These are phyloP conservation scores for Suhomyces wounanorum DNA, from an alignment of 1,139 yeast genomes.

Conservation along the genomic window DNA sequence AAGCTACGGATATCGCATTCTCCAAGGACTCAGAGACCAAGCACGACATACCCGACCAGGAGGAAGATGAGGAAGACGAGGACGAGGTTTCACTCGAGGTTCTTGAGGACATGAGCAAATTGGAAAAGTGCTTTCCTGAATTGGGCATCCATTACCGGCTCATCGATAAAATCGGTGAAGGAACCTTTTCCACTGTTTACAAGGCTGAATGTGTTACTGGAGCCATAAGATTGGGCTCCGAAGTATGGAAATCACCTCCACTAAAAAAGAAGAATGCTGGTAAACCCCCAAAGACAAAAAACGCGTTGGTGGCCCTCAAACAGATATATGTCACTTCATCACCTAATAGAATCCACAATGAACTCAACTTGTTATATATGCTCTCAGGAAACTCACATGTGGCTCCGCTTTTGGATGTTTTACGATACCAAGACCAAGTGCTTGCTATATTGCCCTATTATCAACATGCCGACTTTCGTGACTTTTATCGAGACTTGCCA, in stretches of 20 bases:
- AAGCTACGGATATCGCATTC: not conserved
- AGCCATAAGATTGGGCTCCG: constrained; percentile 38
- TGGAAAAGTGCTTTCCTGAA: constrained; percentile 65
- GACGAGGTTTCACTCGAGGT: constrained; percentile 54
- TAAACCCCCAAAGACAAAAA: constrained; percentile 24
- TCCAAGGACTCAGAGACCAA: not conserved
- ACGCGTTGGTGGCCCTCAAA: constrained; percentile 82
- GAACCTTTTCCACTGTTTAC: constrained; percentile 90
- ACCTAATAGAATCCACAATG: constrained; percentile 87
- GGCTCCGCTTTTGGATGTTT: constrained; percentile 86
- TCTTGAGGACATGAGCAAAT: constrained; percentile 63
- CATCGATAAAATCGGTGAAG: constrained; percentile 90
- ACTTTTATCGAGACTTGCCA: constrained; percentile 78
- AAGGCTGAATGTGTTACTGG: constrained; percentile 74
- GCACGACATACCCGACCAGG: not conserved
- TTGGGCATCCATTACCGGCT: constrained; percentile 63
- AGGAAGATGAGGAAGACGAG: constrained; percentile 27
- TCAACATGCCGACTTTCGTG: constrained; percentile 88
- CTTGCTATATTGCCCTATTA: constrained; percentile 90
- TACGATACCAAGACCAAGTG: constrained; percentile 87
- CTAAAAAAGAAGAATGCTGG: constrained; percentile 26
- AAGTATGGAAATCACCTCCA: constrained; percentile 51
- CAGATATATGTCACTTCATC: constrained; percentile 95
- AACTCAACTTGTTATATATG: constrained; percentile 71
- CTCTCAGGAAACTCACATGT: constrained; percentile 71